Conservation (phyloP, 352 stramenopile genomes). For the Globisporangium cylindrosporum region DNA sequence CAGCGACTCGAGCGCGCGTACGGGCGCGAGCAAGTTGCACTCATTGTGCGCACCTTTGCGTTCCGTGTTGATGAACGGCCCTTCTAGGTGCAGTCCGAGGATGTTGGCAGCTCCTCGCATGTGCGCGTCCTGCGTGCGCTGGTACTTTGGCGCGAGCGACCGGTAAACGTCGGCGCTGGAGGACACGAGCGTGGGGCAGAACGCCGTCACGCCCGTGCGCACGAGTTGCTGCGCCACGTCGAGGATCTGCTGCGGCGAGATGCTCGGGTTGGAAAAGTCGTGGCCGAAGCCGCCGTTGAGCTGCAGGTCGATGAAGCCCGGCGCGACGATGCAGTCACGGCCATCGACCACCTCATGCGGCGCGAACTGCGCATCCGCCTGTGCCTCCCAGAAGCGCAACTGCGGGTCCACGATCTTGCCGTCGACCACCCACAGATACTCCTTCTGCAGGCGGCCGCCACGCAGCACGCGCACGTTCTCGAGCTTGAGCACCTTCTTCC, state of each 20-base stretch:
- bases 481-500: conserved; percentile 38
- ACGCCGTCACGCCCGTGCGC: conserved; percentile 72
- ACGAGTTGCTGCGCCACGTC: conserved; percentile 52
- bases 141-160: conserved; percentile 48
- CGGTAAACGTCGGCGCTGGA: conserved; percentile 59
- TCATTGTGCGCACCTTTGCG: conserved; percentile 82
- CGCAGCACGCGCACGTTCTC: conserved; percentile 63
- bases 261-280: conserved; percentile 77
- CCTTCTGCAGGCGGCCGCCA: conserved; percentile 31
- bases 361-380: conserved; percentile 33
- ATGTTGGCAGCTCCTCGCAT: conserved; percentile 53
- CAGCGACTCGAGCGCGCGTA: conserved; percentile 42
- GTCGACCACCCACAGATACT: conserved; percentile 47
- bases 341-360: conserved; percentile 63
- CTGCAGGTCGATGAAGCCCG: conserved; percentile 90
- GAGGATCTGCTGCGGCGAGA: conserved; percentile 39
- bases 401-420: conserved; percentile 56
- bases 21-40: conserved; percentile 43
- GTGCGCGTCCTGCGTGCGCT: conserved; percentile 30
- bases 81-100: conserved; percentile 87
- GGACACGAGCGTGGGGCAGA: conserved; percentile 90
- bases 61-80: conserved; percentile 83
- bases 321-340: conserved; percentile 59
- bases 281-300: conserved; percentile 87
- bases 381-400: conserved; percentile 43